Conservation (phyloP, 2,329 filamentous ascomycete genomes). For the Cercospora sp. region DNA sequence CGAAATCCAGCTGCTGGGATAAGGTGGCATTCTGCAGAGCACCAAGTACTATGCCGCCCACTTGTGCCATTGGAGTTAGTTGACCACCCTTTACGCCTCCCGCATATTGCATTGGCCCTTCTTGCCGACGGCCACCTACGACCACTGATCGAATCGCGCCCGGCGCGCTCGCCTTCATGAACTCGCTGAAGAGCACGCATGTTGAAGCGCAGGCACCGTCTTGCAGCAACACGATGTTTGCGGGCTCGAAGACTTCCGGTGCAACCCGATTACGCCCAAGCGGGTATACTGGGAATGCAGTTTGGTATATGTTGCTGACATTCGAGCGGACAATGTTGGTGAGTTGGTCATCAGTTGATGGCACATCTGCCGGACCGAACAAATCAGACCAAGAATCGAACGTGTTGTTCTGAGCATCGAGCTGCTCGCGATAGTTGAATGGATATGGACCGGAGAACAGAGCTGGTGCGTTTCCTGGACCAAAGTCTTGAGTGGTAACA, state of each 20-base stretch:
- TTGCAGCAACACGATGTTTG: constrained; percentile 45
- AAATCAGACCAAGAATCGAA: constrained; percentile 40
- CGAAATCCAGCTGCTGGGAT: neutral
- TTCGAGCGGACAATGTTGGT: constrained; percentile 42
- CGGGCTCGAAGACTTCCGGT: constrained; percentile 39
- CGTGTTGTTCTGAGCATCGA: constrained; percentile 31
- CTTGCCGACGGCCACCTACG: constrained; percentile 42
- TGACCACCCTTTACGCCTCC: constrained; percentile 46
- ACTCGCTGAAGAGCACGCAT: constrained; percentile 45
- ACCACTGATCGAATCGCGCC: constrained; percentile 40
- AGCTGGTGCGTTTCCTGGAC: neutral
- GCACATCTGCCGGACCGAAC: constrained; percentile 36
- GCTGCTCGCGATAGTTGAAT: constrained; percentile 38
- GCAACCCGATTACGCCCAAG: constrained; percentile 34
- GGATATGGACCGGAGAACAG: constrained; percentile 23
- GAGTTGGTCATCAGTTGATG: constrained; percentile 36
- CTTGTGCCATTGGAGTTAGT: constrained; percentile 25
- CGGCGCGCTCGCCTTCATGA: constrained; percentile 44
- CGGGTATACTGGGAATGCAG: constrained; percentile 8
- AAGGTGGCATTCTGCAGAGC: constrained; percentile 4
- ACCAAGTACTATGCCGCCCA: neutral
- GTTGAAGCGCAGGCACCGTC: constrained; percentile 48
- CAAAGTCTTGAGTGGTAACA: constrained; percentile 1
- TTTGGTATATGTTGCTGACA: constrained; percentile 21
- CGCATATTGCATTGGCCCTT: constrained; percentile 45